Evolutionary conservation across 768 basidiomycete genomes (phyloP).

Genomic region (Lactarius sanguifluus): DNA sequence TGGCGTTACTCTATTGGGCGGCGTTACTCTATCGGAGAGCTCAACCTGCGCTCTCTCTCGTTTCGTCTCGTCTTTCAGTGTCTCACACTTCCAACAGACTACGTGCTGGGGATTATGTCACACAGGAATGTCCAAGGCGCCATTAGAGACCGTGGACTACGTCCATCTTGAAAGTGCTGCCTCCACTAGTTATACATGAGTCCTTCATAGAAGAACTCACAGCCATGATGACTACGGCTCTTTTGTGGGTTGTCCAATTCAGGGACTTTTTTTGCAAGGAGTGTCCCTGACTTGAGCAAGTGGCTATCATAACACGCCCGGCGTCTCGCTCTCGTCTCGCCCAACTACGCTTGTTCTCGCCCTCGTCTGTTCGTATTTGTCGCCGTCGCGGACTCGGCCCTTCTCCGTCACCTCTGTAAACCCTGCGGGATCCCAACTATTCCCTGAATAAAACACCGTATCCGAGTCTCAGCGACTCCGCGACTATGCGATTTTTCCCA

Average conservation of each 20-base stretch:
- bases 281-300: neutral
- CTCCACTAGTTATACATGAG: neutral
- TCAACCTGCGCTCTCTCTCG: constrained; percentile 1
- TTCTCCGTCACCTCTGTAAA: too few relatives aligned
- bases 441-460: constrained; percentile 1
- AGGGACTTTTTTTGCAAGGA: neutral
- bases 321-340: too few relatives aligned
- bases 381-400: too few relatives aligned
- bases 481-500: neutral
- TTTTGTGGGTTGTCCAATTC: neutral
- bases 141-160: constrained; percentile 1
- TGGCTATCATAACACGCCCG: neutral
- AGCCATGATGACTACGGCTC: neutral
- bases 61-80: neutral
- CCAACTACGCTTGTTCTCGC: too few relatives aligned
- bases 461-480: neutral
- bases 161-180: neutral
- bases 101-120: neutral
- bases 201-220: too few relatives aligned
- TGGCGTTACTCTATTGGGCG: too few relatives aligned
- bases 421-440: too few relatives aligned
- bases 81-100: neutral
- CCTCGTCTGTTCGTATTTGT: too few relatives aligned
- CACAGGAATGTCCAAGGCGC: neutral
- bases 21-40: too few relatives aligned